Base-by-base conservation (phyloP, 2,329 filamentous ascomycete species). In the Aspergillus pseudoterreus region DNA sequence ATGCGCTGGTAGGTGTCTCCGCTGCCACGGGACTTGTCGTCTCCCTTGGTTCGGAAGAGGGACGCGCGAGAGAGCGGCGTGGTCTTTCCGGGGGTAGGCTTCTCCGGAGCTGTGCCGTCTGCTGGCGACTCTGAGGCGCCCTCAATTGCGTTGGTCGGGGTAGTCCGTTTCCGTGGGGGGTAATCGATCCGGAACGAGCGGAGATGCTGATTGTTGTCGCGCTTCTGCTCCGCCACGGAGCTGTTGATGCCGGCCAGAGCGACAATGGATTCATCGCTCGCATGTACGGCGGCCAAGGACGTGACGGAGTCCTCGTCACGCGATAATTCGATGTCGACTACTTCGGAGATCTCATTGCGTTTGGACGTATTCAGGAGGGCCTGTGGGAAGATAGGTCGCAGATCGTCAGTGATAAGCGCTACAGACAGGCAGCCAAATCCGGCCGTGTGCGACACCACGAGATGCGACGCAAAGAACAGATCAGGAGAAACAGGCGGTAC, bases 231-330 rank as follows among this genome's bases (percentile, higher is more conserved):
- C 5, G 79, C 80, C 43, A 84, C 79, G 52, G 86, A 87, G 53
- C 90, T 91, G 70, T 96, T 96, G 73, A 96, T 86, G 49, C 91
- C 91, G 22, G 91, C 89, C 58, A 88, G 85, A 6, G 83, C 73
- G 39, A 81, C 67, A 5, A 82, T 61, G 66, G 61, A 79, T 58
- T 64, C 78, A 67, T 65, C 81, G 47, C 67, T 77, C 62, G 79
- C 84, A 65, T 74, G 80, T 58, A 90, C 84, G 47, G 87, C 82
- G 39, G 85, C 90, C 45, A 96, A 78, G 49, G 88, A 92, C 58
- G 87, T 90, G 52, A 95, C 89, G 51, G 88, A 95, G 72, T 97
- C 92, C 74, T 96, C 92, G 65, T 92, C 84, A 61, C 84, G 81
- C 55, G 88, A 88, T 45, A 96, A 83, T 53, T 90, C 84, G 64